Evolutionary conservation across 306 rosid genomes (phyloP).

Genomic region (Rosa chinensis): DNA sequence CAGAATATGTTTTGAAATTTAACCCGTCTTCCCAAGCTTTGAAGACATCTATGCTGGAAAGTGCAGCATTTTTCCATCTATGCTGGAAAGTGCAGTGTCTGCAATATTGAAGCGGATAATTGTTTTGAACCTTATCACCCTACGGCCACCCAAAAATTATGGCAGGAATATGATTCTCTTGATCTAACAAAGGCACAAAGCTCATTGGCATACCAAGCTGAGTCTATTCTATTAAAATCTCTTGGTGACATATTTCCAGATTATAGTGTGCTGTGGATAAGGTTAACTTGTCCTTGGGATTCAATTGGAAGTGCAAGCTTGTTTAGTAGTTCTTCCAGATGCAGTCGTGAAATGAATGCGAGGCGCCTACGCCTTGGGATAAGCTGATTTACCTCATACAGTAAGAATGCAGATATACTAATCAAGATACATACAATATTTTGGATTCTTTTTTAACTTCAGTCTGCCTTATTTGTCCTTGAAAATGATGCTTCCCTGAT

Average conservation of each 20-base stretch:
- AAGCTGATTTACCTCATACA: not conserved
- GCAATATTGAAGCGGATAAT: not conserved
- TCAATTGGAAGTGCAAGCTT: not conserved
- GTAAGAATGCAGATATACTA: not conserved
- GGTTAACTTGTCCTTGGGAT: not conserved
- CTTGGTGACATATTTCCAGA: not conserved
- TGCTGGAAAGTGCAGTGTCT: not conserved
- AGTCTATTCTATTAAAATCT: not conserved
- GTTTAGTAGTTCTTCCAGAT: not conserved
- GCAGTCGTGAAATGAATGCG: too few species aligned
- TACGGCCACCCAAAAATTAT: not conserved
- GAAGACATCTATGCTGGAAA: not conserved
- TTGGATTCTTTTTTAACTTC: not conserved
- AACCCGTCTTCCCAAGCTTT: not conserved
- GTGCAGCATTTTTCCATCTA: not conserved
- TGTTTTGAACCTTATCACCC: not conserved
- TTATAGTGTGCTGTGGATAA: not conserved
- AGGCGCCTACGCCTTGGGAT: not conserved
- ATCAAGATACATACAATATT: not conserved
- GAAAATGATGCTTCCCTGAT: not conserved
- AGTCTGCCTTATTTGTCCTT: not conserved
- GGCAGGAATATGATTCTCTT: not conserved
- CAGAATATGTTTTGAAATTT: not conserved
- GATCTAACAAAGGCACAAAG: not conserved
- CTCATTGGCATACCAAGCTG: not conserved